Evolutionary conservation across 1,139 yeast genomes (phyloP).

Genomic region (Pneumocystis jirovecii): DNA sequence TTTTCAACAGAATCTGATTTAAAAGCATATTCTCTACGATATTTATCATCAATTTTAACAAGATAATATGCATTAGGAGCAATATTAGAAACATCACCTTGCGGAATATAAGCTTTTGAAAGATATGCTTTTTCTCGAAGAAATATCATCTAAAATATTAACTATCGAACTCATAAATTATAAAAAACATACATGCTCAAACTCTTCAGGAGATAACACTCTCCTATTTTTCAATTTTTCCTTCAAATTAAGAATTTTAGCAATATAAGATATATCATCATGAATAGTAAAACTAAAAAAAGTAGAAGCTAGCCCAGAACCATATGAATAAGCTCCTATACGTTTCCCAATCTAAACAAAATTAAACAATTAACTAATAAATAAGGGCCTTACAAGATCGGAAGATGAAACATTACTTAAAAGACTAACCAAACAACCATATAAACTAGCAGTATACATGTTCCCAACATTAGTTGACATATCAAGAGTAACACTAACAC

Average conservation of each 20-base stretch:
- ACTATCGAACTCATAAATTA: background rate
- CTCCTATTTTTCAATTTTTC: conserved; percentile 53
- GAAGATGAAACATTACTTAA: conserved; percentile 63
- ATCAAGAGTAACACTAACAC: conserved; percentile 66
- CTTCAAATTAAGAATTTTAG: conserved; percentile 52
- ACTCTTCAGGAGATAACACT: conserved; percentile 58
- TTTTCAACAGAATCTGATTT: background rate
- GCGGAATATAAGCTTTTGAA: conserved; percentile 63
- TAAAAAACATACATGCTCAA: conserved; percentile 34
- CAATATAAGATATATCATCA: conserved; percentile 66
- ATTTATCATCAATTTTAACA: conserved; percentile 71
- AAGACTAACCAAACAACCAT: conserved; percentile 73
- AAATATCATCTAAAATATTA: conserved; percentile 36
- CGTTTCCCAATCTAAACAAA: conserved; percentile 35
- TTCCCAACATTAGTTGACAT: conserved; percentile 97
- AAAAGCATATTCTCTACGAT: conserved; percentile 54
- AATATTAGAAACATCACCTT: conserved; percentile 60
- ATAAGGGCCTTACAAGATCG: conserved; percentile 36
- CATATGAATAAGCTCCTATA: conserved; percentile 87
- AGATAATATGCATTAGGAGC: conserved; percentile 72
- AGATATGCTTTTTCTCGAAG: conserved; percentile 82
- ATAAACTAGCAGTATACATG: conserved; percentile 93
- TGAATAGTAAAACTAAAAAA: conserved; percentile 64
- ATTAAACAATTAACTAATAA: conserved; percentile 15
- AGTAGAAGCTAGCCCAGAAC: conserved; percentile 93